phyloP scores from a whole-genome alignment of 202 grass and related monocot species.

The Setaria italica region DNA sequence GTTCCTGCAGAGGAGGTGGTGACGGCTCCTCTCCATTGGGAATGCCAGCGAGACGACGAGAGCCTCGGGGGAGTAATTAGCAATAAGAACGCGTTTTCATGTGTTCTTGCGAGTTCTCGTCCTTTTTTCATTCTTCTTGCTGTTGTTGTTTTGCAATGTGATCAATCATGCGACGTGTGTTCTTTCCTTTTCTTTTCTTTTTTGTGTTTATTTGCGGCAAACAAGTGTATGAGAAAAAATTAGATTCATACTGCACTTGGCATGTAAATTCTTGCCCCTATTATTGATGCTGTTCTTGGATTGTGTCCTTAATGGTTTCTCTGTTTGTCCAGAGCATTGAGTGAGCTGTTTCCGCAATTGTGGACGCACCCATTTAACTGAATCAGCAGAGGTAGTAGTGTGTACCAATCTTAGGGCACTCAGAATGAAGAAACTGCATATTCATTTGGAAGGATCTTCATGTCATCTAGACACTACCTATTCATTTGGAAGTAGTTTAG shows the following conservation, averaged over 20 bases:
- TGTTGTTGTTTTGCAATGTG: slow-evolving; percentile 22
- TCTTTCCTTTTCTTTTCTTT: background rate
- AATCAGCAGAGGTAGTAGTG: background rate
- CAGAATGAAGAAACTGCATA: too few species aligned
- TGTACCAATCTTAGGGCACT: too few species aligned
- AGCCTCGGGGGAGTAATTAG: slow-evolving; percentile 54
- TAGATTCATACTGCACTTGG: slow-evolving; percentile 53
- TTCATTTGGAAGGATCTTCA: too few species aligned
- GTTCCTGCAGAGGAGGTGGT: slow-evolving; percentile 82
- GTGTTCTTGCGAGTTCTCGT: slow-evolving; percentile 56
- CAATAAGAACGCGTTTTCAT: slow-evolving; percentile 60
- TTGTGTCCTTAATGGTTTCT: background rate
- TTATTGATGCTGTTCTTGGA: background rate
- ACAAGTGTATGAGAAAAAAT: slow-evolving; percentile 39
- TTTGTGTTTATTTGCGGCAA: slow-evolving; percentile 2
- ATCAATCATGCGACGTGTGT: slow-evolving; percentile 12
- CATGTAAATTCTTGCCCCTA: slow-evolving; percentile 55
- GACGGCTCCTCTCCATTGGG: background rate
- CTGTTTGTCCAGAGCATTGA: background rate
- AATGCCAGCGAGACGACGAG: slow-evolving; percentile 35
- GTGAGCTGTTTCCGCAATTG: background rate
- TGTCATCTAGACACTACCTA: too few species aligned
- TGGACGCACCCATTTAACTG: background rate
- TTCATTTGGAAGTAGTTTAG: too few species aligned
- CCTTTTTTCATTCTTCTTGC: background rate